Evolutionary conservation across 192 early-diverging fungal genomes (phyloP), one percentile per base, ranked within the genome.

Genomic region (Coemansia erecta): DNA sequence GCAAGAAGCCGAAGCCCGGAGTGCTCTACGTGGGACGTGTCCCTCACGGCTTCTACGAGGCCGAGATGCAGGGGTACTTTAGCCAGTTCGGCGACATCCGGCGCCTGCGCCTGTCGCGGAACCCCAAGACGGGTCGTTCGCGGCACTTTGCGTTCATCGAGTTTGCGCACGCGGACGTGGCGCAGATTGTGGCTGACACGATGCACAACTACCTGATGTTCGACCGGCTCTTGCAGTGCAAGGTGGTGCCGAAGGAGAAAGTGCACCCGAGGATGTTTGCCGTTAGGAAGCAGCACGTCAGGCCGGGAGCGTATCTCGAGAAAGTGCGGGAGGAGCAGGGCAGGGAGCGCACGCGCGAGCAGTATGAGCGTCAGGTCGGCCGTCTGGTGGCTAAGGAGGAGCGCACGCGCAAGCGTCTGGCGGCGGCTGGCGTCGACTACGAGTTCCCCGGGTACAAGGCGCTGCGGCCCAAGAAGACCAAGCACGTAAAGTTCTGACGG

Each of bases 121-220:
- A 92, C 79, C 93, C 90, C 58, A 90, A 87, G 80, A 98, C 94
- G n/a, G 94, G 92, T 5, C 68, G 70, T 40, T 93, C 94, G 10
- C 92, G 90, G 77, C 95, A 98, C 71, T 98, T 86, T 67, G 97
- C 88, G 1, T 98, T 94, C 60, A 90, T 98, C 58, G 92, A 97
- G 72, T 98, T 98, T 65, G 80, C 69, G 7, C 77, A 84, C 44
- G 70, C 71, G 31, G 87, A 91, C 43, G 92, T 93, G 12, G 97
- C 97, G 15, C 54, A 83, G 48, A 93, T 97, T 53, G 97, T 94
- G 3, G 93, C 92, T 11, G 88, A 93, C 18, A 98, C 97, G 12
- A 98, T 98, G 97, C 61, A 98, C 80, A 94, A 94, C 83, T 97
- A 97, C 67, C 58, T 94, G 58, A 66, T 97, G 62, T 91, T 84